Conservation (phyloP, 2,329 filamentous ascomycete genomes). For the Stylonectria norvegica region DNA sequence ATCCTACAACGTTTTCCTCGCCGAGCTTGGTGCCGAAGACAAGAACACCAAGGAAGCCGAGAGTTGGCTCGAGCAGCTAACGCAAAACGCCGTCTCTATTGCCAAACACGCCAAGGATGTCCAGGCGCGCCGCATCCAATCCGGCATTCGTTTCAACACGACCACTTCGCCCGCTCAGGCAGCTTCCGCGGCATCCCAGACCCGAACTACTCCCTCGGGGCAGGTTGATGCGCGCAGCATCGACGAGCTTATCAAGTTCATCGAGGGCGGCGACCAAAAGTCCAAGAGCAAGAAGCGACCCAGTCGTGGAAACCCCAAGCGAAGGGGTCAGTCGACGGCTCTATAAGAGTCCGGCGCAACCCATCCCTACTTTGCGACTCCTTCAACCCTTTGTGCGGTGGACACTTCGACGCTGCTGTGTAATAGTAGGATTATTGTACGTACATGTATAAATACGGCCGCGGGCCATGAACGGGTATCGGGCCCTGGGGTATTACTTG, state of each 20-base stretch:
- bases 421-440: constrained; percentile 22
- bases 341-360: constrained; percentile 16
- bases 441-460: constrained; percentile 17
- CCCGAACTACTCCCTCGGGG: constrained; percentile 27
- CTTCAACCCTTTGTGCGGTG: constrained; percentile 1
- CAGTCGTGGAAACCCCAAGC: constrained; percentile 54
- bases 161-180: constrained; percentile 26
- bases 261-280: constrained; percentile 69
- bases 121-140: constrained; percentile 68
- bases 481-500: constrained; percentile 7
- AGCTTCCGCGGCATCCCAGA: constrained; percentile 31
- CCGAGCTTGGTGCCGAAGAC: constrained; percentile 81
- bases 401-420: constrained; percentile 7
- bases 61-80: constrained; percentile 93
- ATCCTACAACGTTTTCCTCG: constrained; percentile 92
- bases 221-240: constrained; percentile 76
- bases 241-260: constrained; percentile 90
- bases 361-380: background rate
- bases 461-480: constrained; percentile 10
- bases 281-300: constrained; percentile 55
- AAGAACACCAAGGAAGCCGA: constrained; percentile 98
- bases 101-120: constrained; percentile 90
- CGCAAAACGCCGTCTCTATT: constrained; percentile 89
- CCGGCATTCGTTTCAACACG: constrained; percentile 63
- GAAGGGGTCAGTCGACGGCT: constrained; percentile 38